These are phyloP conservation scores for Cetraspora pellucida DNA, from an alignment of 192 early-diverging fungal species.

Conservation along the genomic window DNA sequence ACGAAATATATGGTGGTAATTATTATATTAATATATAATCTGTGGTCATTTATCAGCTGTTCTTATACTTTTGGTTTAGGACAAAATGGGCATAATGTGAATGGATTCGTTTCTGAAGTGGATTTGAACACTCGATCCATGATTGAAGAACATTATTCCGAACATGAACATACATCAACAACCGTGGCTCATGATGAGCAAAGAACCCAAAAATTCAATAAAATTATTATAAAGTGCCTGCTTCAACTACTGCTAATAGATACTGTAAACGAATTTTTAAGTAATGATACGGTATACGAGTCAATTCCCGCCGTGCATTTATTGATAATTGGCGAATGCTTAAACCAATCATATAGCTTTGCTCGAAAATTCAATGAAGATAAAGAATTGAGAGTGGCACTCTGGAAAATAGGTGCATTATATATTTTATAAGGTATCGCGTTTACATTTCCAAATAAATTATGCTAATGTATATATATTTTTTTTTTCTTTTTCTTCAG, in stretches of 20 bases:
- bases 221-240: constrained; percentile 88
- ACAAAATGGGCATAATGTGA: neutral
- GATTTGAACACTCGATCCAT: neutral
- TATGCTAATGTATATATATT: neutral
- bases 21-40: constrained; percentile 6
- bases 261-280: constrained; percentile 80
- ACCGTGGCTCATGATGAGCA: constrained; percentile 39
- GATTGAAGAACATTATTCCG: neutral
- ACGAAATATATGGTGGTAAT: neutral
- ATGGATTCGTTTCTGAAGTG: neutral
- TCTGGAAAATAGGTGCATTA: constrained; percentile 63
- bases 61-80: neutral
- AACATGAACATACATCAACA: constrained; percentile 38
- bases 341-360: constrained; percentile 78
- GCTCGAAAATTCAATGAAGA: constrained; percentile 81
- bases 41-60: neutral
- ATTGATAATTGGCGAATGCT: constrained; percentile 76
- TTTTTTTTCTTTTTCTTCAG: constrained; percentile 38
- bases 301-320: constrained; percentile 61
- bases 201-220: constrained; percentile 76
- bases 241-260: constrained; percentile 88
- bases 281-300: constrained; percentile 59
- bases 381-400: constrained; percentile 73
- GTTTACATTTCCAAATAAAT: neutral
- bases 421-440: neutral